Percentiles rank a stretch among this genome's conserved stretches.
Evolutionary conservation across 2,329 filamentous ascomycete species (phyloP).

Genomic region (Nemania sp.): DNA sequence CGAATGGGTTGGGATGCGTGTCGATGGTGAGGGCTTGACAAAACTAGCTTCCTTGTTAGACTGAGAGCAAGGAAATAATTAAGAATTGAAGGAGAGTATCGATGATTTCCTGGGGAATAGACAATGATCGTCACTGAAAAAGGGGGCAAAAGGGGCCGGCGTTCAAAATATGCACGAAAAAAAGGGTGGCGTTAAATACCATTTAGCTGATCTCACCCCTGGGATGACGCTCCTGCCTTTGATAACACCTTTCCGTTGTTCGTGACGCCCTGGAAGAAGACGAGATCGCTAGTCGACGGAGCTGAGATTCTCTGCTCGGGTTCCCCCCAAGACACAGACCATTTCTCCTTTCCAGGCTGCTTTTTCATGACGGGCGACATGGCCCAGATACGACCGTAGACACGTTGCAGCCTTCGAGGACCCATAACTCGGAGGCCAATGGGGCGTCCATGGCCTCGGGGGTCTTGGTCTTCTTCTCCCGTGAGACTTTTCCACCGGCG

Average conservation of each 20-base stretch:
- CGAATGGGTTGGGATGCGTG: slow-evolving; percentile 81
- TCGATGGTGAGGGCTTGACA: slow-evolving; percentile 73
- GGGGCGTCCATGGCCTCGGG: slow-evolving; percentile 49
- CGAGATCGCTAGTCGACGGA: slow-evolving; percentile 52
- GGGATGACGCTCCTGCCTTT: background rate
- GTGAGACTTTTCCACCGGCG: slow-evolving; percentile 53
- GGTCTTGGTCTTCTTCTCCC: slow-evolving; percentile 54
- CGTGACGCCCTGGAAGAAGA: slow-evolving; percentile 64
- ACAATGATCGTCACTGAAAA: background rate
- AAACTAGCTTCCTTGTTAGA: slow-evolving; percentile 66
- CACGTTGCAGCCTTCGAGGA: slow-evolving; percentile 56
- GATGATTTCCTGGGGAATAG: background rate
- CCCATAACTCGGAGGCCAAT: slow-evolving; percentile 53
- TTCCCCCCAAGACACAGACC: slow-evolving; percentile 61
- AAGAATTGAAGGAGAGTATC: background rate
- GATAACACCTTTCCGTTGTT: slow-evolving; percentile 41
- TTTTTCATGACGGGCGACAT: slow-evolving; percentile 54
- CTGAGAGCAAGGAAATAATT: slow-evolving; percentile 29
- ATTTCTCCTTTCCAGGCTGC: slow-evolving; percentile 46
- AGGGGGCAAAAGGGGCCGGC: background rate
- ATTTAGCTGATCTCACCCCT: slow-evolving; percentile 1
- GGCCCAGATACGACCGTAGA: slow-evolving; percentile 56
- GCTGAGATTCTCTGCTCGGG: slow-evolving; percentile 45
- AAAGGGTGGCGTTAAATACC: slow-evolving; percentile 1
- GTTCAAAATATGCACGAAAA: background rate